A percentile compares a stretch with the other conserved stretches of the same genome.
phyloP scores from a whole-genome alignment of 1,284 basidiomycete genomes.

The Pseudozyma tsukubaensis region DNA sequence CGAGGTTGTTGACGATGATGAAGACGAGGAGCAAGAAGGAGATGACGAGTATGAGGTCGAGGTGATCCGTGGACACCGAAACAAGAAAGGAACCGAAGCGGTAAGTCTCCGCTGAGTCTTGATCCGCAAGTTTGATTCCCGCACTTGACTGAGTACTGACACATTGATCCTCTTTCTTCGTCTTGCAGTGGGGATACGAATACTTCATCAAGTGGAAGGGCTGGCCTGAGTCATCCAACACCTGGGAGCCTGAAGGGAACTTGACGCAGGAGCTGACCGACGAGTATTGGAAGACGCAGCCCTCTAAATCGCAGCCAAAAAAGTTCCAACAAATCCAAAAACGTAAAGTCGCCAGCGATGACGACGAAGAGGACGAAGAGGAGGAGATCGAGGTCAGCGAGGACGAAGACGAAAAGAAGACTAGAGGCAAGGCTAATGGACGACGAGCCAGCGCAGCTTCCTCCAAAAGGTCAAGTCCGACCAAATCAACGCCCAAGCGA shows the following conservation, averaged over 20 bases:
- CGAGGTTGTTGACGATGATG: slow-evolving; percentile 22
- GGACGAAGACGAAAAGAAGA: slow-evolving; percentile 8
- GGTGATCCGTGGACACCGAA: slow-evolving; percentile 30
- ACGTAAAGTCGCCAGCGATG: slow-evolving; percentile 14
- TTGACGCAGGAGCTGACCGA: slow-evolving; percentile 18
- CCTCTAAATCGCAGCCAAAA: slow-evolving; percentile 43
- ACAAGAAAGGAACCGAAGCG: slow-evolving; percentile 12
- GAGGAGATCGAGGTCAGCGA: slow-evolving; percentile 24
- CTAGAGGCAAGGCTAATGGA: slow-evolving; percentile 11
- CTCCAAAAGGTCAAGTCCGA: slow-evolving; percentile 5
- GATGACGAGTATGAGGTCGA: slow-evolving; percentile 52
- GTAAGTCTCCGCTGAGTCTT: slow-evolving; percentile 11
- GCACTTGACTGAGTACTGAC: too few species aligned
- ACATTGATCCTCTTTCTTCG: neutral
- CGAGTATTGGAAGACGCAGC: slow-evolving; percentile 49
- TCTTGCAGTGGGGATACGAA: slow-evolving; percentile 26
- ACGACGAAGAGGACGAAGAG: slow-evolving; percentile 15
- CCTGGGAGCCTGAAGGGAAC: slow-evolving; percentile 54
- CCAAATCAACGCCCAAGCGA: slow-evolving; percentile 9
- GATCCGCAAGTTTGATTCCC: neutral
- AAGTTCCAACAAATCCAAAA: slow-evolving; percentile 33
- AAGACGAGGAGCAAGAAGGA: slow-evolving; percentile 29
- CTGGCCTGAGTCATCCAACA: slow-evolving; percentile 41
- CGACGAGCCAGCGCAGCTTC: slow-evolving; percentile 4
- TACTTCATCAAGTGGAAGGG: slow-evolving; percentile 57